A percentile compares a stretch with the other conserved stretches of the same genome.
Conservation (phyloP, 257 asterid genomes). For the Forsythia viridissima region DNA sequence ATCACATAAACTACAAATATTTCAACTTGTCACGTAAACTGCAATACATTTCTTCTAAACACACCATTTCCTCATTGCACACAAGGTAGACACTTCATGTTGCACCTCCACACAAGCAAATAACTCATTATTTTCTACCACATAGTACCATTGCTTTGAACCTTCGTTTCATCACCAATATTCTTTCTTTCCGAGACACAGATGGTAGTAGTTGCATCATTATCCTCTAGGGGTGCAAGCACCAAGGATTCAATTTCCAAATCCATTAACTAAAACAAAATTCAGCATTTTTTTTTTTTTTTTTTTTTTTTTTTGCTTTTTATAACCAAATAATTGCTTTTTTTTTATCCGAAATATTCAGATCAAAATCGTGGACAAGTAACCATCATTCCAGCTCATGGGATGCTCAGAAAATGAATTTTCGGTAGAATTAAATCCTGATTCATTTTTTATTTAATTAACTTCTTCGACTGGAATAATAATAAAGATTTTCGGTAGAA, state of each 20-base stretch:
- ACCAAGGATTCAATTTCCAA: conserved; percentile 40
- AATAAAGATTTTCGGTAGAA: not conserved
- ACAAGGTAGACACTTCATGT: conserved; percentile 28
- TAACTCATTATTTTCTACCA: conserved; percentile 15
- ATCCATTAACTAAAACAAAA: conserved; percentile 38
- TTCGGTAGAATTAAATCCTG: not conserved
- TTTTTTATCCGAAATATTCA: conserved; percentile 16
- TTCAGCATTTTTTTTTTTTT: not conserved
- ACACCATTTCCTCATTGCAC: conserved; percentile 44
- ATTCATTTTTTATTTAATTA: conserved; percentile 2
- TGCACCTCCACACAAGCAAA: conserved; percentile 15
- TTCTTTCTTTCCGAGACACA: conserved; percentile 19
- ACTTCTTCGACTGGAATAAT: not conserved
- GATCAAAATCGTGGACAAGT: conserved; percentile 46
- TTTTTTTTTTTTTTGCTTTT: no score
- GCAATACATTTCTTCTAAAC: conserved; percentile 64
- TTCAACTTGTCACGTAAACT: no score
- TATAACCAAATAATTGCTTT: not conserved
- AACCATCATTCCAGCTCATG: conserved; percentile 42
- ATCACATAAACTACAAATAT: no score
- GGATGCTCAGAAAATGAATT: not conserved
- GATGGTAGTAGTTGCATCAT: conserved; percentile 24
- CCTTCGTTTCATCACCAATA: conserved; percentile 29
- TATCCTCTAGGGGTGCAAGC: conserved; percentile 36
- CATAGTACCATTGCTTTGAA: conserved; percentile 33